These are phyloP conservation scores for Candida sp. DNA, from an alignment of 1,139 yeast genomes.

Conservation along the genomic window DNA sequence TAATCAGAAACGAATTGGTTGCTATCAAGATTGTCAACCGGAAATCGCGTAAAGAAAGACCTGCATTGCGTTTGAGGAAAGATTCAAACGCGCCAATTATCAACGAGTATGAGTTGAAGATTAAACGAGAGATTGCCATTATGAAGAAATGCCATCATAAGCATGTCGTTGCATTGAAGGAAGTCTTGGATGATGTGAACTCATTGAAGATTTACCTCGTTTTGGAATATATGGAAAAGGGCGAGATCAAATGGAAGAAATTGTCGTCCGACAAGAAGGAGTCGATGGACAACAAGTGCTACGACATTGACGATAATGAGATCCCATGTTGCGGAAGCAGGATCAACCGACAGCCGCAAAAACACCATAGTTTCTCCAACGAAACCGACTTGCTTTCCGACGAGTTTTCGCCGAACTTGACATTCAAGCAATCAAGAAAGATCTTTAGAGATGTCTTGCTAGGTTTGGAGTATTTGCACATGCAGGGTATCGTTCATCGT, in stretches of 20 bases:
- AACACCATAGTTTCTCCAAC: conserved; percentile 12
- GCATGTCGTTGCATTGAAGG: conserved; percentile 84
- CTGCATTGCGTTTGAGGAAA: conserved; percentile 55
- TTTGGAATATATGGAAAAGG: conserved; percentile 88
- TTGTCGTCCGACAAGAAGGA: conserved; percentile 14
- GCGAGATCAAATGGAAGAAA: conserved; percentile 89
- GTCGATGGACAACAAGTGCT: conserved; percentile 1
- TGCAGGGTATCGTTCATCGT: conserved; percentile 94
- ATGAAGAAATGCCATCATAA: conserved; percentile 95
- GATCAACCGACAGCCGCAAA: conserved; percentile 12
- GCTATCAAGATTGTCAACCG: conserved; percentile 95
- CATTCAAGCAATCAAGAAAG: conserved; percentile 67
- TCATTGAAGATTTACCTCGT: conserved; percentile 90
- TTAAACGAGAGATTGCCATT: conserved; percentile 91
- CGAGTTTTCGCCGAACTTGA: conserved; percentile 59
- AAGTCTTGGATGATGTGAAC: conserved; percentile 86
- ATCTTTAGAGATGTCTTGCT: conserved; percentile 85
- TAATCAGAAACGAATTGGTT: conserved; percentile 71
- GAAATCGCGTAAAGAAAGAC: conserved; percentile 56
- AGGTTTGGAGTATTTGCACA: conserved; percentile 92
- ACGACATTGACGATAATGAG: conserved; percentile 19
- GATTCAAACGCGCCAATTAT: conserved; percentile 17
- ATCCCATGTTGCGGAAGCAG: conserved; percentile 43
- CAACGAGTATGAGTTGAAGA: conserved; percentile 63
- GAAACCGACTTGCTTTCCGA: conserved; percentile 44